Evolutionary conservation across 352 stramenopile genomes (phyloP).

Genomic region (Phytophthora lateralis): DNA sequence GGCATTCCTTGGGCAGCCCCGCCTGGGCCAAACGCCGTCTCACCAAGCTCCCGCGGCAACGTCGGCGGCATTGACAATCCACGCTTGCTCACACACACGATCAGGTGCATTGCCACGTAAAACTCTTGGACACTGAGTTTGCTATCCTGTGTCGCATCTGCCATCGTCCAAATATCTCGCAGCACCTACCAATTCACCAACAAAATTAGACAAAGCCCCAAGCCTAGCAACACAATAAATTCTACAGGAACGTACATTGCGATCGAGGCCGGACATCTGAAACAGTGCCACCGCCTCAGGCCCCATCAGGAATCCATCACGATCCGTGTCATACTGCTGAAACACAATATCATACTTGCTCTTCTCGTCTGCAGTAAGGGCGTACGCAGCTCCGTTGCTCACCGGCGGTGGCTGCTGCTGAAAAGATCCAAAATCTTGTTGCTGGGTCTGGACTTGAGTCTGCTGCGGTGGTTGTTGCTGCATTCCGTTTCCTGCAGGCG

Average conservation of each 20-base stretch:
- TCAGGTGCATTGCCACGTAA: conserved; percentile 96
- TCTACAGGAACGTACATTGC: conserved; percentile 53
- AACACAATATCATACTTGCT: conserved; percentile 93
- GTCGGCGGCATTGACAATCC: conserved; percentile 71
- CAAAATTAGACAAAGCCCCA: conserved; percentile 1
- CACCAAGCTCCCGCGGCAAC: conserved; percentile 69
- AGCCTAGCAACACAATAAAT: not conserved
- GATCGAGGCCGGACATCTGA: conserved; percentile 92
- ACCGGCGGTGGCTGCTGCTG: conserved; percentile 21
- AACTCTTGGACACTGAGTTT: conserved; percentile 93
- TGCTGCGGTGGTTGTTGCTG: conserved; percentile 12
- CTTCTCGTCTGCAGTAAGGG: conserved; percentile 89
- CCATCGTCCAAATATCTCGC: conserved; percentile 92
- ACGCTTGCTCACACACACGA: conserved; percentile 95
- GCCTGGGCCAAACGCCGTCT: conserved; percentile 60
- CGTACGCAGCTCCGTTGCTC: conserved; percentile 52
- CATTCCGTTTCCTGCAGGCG: conserved; percentile 1
- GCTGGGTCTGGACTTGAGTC: conserved; percentile 7
- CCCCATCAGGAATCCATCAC: conserved; percentile 92
- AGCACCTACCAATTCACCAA: conserved; percentile 51
- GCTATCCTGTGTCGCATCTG: conserved; percentile 91
- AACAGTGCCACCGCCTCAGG: conserved; percentile 92
- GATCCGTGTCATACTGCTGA: conserved; percentile 90
- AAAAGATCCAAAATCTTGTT: conserved; percentile 18
- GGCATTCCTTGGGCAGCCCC: conserved; percentile 7